Evolutionary conservation across 2,329 filamentous ascomycete genomes (phyloP).

Genomic region (Calonectria honghensis): DNA sequence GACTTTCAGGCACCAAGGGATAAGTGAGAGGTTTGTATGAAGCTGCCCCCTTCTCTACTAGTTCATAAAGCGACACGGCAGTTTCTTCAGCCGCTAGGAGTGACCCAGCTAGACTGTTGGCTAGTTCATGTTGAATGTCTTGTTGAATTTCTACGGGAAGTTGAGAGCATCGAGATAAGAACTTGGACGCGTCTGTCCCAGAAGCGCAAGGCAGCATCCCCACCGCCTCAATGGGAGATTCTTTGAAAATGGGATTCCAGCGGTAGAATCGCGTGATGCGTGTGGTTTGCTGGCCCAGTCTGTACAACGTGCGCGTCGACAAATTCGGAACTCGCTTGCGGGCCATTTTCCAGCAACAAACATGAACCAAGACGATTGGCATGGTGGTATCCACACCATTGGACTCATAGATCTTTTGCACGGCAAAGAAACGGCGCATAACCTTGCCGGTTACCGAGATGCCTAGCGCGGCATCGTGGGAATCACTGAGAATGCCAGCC

Average conservation of each 20-base stretch:
- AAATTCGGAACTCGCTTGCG: slow-evolving; percentile 9
- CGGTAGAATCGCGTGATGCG: slow-evolving; percentile 16
- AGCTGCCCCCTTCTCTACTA: not conserved
- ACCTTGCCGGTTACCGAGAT: slow-evolving; percentile 1
- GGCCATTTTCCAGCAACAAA: slow-evolving; percentile 23
- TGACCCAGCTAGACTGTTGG: not conserved
- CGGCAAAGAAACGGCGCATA: slow-evolving; percentile 6
- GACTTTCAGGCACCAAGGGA: not conserved
- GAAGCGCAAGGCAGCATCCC: not conserved
- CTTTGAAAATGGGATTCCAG: not conserved
- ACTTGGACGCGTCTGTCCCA: not conserved
- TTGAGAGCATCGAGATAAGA: slow-evolving; percentile 3
- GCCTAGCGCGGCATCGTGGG: slow-evolving; percentile 2
- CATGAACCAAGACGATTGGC: slow-evolving; percentile 16
- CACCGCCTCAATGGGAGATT: slow-evolving; percentile 3
- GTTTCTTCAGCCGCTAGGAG: slow-evolving; percentile 16
- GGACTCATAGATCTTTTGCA: slow-evolving; percentile 24
- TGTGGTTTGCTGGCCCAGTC: not conserved
- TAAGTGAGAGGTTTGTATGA: slow-evolving; percentile 7
- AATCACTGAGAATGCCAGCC: slow-evolving; percentile 6
- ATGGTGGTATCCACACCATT: slow-evolving; percentile 14
- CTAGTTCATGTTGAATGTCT: slow-evolving; percentile 9
- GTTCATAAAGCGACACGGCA: not conserved
- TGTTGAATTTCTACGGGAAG: slow-evolving; percentile 22
- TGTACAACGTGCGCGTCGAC: not conserved